Percentiles rank a stretch among this genome's conserved stretches.
Evolutionary conservation across 2,329 filamentous ascomycete species (phyloP).

Genomic region (Penicillium nordicum): DNA sequence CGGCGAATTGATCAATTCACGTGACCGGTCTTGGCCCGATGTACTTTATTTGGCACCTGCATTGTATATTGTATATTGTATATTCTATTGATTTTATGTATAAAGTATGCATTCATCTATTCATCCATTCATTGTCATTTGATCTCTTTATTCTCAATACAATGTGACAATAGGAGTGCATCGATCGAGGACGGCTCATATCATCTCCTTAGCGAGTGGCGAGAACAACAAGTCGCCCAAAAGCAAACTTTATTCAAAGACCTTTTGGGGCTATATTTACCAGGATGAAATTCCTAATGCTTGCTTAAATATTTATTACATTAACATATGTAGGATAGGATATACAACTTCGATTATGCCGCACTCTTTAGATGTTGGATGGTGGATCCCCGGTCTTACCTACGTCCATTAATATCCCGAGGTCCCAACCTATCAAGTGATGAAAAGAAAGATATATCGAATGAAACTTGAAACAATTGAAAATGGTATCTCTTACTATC

Average conservation of each 20-base stretch:
- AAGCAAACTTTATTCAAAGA: neutral
- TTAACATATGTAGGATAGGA: neutral
- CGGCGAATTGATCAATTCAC: conserved; percentile 8
- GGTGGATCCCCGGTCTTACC: neutral
- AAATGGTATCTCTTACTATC: conserved; percentile 1
- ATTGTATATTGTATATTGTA: neutral
- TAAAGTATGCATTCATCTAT: neutral
- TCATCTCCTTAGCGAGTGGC: neutral
- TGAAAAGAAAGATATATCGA: neutral
- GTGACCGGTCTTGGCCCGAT: conserved; percentile 8
- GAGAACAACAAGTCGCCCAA: neutral
- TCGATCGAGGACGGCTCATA: neutral
- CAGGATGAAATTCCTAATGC: neutral
- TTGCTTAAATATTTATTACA: neutral
- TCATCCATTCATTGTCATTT: neutral
- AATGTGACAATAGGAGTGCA: neutral
- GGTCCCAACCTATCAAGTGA: neutral
- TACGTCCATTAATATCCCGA: neutral
- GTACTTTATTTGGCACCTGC: conserved; percentile 9
- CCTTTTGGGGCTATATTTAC: neutral
- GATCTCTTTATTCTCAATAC: neutral
- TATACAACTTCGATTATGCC: neutral
- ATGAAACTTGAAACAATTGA: neutral
- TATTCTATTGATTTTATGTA: neutral
- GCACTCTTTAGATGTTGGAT: neutral